Percentiles rank a stretch among this genome's conserved stretches.
phyloP scores from a whole-genome alignment of 345 rosid genomes.

The Excoecaria cochinchinensis region DNA sequence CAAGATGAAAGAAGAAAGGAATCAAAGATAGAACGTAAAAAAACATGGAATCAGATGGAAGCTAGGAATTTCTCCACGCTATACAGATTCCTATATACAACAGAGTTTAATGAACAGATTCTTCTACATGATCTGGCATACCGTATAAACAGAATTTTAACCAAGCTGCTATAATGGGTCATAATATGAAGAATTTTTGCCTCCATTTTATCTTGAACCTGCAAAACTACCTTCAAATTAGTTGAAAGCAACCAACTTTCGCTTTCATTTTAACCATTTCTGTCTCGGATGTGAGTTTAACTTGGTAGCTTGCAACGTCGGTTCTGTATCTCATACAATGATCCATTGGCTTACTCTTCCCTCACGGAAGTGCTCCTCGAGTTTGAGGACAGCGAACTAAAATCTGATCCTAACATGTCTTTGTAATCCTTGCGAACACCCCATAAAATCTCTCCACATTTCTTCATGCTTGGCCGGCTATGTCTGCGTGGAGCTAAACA shows the following conservation, averaged over 20 bases:
- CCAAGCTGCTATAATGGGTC: conserved; percentile 3
- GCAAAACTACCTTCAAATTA: not conserved
- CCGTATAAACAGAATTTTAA: not conserved
- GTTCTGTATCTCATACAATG: not conserved
- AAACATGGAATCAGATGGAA: not conserved
- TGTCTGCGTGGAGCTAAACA: conserved; percentile 76
- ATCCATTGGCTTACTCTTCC: conserved; percentile 23
- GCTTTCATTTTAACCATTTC: not conserved
- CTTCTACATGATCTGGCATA: not conserved
- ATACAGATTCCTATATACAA: conserved; percentile 10
- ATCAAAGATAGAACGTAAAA: not conserved
- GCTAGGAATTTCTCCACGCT: not conserved
- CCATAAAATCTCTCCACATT: conserved; percentile 86
- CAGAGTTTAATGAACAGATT: not conserved
- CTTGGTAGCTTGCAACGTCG: not conserved
- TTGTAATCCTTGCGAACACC: conserved; percentile 79
- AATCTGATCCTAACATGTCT: conserved; percentile 41
- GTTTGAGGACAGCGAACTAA: conserved; percentile 30
- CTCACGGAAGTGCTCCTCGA: conserved; percentile 35
- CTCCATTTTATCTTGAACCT: not conserved
- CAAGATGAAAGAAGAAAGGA: not conserved
- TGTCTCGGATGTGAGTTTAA: not conserved
- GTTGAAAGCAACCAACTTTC: not conserved
- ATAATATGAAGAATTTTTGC: not conserved
- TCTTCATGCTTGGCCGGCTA: conserved; percentile 74